Base-by-base conservation (phyloP, 2,329 filamentous ascomycete species). In the Alternaria sp. region DNA sequence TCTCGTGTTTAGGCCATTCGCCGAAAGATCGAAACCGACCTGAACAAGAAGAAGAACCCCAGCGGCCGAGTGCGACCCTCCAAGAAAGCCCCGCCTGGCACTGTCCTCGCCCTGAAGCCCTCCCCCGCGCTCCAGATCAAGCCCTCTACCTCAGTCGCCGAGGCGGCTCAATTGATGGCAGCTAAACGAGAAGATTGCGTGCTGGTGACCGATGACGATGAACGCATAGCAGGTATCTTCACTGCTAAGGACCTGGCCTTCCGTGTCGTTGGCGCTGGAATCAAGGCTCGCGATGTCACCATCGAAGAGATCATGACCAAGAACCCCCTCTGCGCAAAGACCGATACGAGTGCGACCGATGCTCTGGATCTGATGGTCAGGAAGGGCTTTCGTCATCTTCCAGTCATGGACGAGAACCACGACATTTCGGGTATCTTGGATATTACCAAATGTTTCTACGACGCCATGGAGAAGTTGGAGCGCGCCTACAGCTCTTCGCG, bases 251-350 rank as follows among this genome's bases (percentile, higher is more conserved):
- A 99, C 84, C 85, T 99, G 77, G 95, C 95, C 18, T 99, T 98
- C 85, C 90, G 95, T 60, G 95, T 99, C 11, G 94, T 99, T 27
- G 95, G 94, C 57, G 89, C 90, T 57, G 95, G 95, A 28, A 86
- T 94, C 74, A 97, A 97, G 83, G 92, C 95, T 32, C 90, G 88
- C 78, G 92, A 90, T 77, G 89, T 98, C 71, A 97, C 93, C 22
- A 97, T 99, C 77, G 92, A 93, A 69, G 94, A 98, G 77, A 99
- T 99, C 80, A 99, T 99, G 95, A 99, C 95, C 78, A 97, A 98
- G 85, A 99, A 99, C 83, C 95, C 95, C 11, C 88, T 99, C 16
- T 99, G 95, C 79, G 95, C 95, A 56, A 90, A 95, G 78, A 99
- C 95, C 59, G 95, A 99, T 78, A 99, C 95, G 34, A 98, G 94